Conservation (phyloP, 2,329 filamentous ascomycete genomes). For the Arthrinium phaeospermum region DNA sequence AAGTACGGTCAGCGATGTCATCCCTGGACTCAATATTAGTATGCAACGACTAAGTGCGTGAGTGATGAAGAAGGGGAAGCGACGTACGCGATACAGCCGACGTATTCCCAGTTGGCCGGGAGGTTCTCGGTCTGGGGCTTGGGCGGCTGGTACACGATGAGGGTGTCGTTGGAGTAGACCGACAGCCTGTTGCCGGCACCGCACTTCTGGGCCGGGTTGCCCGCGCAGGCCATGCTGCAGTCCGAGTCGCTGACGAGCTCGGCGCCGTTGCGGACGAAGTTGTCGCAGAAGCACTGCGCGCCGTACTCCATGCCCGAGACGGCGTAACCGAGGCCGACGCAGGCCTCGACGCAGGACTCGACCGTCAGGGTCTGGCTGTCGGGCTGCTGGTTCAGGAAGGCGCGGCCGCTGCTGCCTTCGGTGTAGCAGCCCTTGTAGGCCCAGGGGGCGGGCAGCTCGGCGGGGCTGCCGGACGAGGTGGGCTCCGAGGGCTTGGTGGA, state of each 20-base stretch:
- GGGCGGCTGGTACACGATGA: slow-evolving; percentile 29
- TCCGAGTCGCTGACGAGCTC: slow-evolving; percentile 28
- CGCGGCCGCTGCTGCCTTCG: slow-evolving; percentile 29
- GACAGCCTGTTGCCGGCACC: slow-evolving; percentile 33
- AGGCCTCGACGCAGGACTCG: slow-evolving; percentile 31
- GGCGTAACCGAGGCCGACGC: slow-evolving; percentile 32
- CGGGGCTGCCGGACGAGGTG: slow-evolving; percentile 20
- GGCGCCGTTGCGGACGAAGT: slow-evolving; percentile 31
- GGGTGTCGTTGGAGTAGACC: slow-evolving; percentile 31
- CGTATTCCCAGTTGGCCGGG: slow-evolving; percentile 28
- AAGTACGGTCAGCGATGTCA: slow-evolving; percentile 33
- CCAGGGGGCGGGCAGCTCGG: slow-evolving; percentile 27
- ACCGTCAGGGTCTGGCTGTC: slow-evolving; percentile 31
- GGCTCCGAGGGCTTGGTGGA: slow-evolving; percentile 4
- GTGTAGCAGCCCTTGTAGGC: slow-evolving; percentile 32
- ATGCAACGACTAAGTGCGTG: background rate
- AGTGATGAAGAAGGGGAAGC: slow-evolving; percentile 8
- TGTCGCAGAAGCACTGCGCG: slow-evolving; percentile 38
- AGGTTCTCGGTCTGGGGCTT: slow-evolving; percentile 26
- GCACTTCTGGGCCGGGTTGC: slow-evolving; percentile 31
- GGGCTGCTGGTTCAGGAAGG: slow-evolving; percentile 29
- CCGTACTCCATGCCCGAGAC: slow-evolving; percentile 41
- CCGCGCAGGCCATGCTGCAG: slow-evolving; percentile 34
- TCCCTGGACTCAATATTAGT: slow-evolving; percentile 20
- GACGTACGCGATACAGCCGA: slow-evolving; percentile 29